Base-by-base conservation (phyloP, 108 stramenopile species). In the Asterionellopsis glacialis region DNA sequence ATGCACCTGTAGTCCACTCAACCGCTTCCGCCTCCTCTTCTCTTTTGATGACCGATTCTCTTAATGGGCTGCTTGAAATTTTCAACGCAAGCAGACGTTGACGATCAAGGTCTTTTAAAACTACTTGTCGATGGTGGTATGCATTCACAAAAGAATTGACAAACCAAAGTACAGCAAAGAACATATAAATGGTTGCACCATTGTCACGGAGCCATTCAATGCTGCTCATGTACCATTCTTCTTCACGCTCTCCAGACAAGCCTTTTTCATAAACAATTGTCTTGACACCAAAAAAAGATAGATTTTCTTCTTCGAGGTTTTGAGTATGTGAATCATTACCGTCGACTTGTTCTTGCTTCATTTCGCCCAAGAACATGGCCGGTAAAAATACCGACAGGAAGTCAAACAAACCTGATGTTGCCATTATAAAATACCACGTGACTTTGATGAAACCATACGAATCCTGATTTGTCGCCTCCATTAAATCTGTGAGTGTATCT, bases 121-220 rank as follows among this genome's bases (percentile, higher is more conserved):
- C 24, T 18, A 68, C 42, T 27, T 59, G 26, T 23, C 62, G 16
- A 40, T 44, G 38, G 11, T 43, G 21, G 33, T 55, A 16, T 9
- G 79, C 79, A 38, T 42, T 51, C 6, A 49, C 39, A 55, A 74
- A 74, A 5, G 79, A 65, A 40, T 74, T 59, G 10, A 58, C 24
- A 43, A 80, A 74, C 79, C 79, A 80, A 49, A 80, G 33, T 3
- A 64, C n/a, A 5, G 79, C 66, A 51, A 80, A 80, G 19, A 65
- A 9, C 53, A 80, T 57, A 23, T 65, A 45, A 24, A 80, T 70
- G 12, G 42, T 28, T 25, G 49, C 14, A 50, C 50, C 16, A 26
- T 59, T 42, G 22, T 55, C 57, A 16, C 43, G 24, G 43, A 71
- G 45, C 45, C 63, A 52, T 23, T 56, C 13, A 55, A 58, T 10